These are phyloP conservation scores for Candida boidinii DNA, from an alignment of 805 yeast genomes.

Conservation along the genomic window DNA sequence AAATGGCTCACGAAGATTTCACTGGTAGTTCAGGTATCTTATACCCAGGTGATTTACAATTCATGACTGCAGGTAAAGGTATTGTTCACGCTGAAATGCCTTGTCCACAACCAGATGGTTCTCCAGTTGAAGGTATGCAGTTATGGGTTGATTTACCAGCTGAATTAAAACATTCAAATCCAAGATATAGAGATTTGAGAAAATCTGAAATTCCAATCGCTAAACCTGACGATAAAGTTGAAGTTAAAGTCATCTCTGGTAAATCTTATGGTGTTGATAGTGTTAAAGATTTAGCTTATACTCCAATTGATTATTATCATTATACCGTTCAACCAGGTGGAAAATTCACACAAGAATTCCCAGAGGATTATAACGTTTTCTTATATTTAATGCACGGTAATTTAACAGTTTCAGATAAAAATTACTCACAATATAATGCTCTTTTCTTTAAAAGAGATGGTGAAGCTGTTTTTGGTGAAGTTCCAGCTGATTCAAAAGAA, in stretches of 20 bases:
- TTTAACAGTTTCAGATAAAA: slow-evolving; percentile 36
- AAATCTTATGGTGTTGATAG: slow-evolving; percentile 69
- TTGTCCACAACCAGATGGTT: slow-evolving; percentile 38
- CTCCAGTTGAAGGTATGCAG: slow-evolving; percentile 58
- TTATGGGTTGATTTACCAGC: slow-evolving; percentile 83
- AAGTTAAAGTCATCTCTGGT: slow-evolving; percentile 72
- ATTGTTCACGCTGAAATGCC: slow-evolving; percentile 87
- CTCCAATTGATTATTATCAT: slow-evolving; percentile 71
- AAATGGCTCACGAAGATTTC: slow-evolving; percentile 76
- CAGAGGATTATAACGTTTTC: slow-evolving; percentile 58
- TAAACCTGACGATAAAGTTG: slow-evolving; percentile 53
- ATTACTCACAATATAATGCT: slow-evolving; percentile 36
- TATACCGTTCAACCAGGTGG: slow-evolving; percentile 61
- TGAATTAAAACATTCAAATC: slow-evolving; percentile 50
- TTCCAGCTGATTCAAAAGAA: slow-evolving; percentile 34
- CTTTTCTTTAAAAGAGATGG: slow-evolving; percentile 69
- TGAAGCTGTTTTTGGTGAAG: slow-evolving; percentile 44
- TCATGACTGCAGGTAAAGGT: slow-evolving; percentile 91
- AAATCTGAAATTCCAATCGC: slow-evolving; percentile 64
- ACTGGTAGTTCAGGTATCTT: slow-evolving; percentile 77
- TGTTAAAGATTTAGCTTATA: slow-evolving; percentile 66
- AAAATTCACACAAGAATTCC: slow-evolving; percentile 48
- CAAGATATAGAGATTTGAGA: slow-evolving; percentile 73
- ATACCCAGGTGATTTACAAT: slow-evolving; percentile 78
- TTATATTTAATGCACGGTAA: slow-evolving; percentile 60